A percentile compares a stretch with the other conserved stretches of the same genome.
Conservation (phyloP, 2,329 filamentous ascomycete species). For the Hortaea werneckii region DNA sequence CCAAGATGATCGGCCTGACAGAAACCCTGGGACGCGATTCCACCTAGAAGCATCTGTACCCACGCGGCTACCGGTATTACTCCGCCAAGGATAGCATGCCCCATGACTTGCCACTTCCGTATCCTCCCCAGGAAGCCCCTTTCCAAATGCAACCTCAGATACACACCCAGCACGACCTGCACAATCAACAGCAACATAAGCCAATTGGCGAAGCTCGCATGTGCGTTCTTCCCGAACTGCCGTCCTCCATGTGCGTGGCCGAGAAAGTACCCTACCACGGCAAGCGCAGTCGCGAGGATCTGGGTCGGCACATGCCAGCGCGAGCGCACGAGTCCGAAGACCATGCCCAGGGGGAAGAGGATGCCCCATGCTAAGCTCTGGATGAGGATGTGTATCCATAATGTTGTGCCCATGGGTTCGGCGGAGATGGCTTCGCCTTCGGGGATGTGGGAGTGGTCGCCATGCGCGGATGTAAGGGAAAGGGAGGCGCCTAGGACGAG, state of each 20-base stretch:
- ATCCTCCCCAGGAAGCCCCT: constrained; percentile 73
- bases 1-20: constrained; percentile 85
- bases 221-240: constrained; percentile 72
- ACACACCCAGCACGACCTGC: constrained; percentile 73
- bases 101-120: constrained; percentile 56
- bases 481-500: constrained; percentile 6
- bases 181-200: constrained; percentile 68
- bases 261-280: constrained; percentile 77
- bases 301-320: constrained; percentile 93
- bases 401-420: constrained; percentile 69
- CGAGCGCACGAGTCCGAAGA: constrained; percentile 79
- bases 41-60: constrained; percentile 93
- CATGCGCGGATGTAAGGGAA: constrained; percentile 33
- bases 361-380: constrained; percentile 84
- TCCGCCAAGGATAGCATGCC: constrained; percentile 77
- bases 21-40: constrained; percentile 84
- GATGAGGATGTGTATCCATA: constrained; percentile 91
- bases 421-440: constrained; percentile 59
- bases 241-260: constrained; percentile 85
- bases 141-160: constrained; percentile 81
- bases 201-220: constrained; percentile 68
- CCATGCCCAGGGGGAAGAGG: constrained; percentile 90
- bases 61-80: constrained; percentile 76
- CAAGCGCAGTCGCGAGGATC: constrained; percentile 60
- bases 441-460: constrained; percentile 50